Evolutionary conservation across 495 filamentous ascomycete species (phyloP), one percentile per base, ranked within the genome.

Genomic region (Penicillium dipodomyicola): DNA sequence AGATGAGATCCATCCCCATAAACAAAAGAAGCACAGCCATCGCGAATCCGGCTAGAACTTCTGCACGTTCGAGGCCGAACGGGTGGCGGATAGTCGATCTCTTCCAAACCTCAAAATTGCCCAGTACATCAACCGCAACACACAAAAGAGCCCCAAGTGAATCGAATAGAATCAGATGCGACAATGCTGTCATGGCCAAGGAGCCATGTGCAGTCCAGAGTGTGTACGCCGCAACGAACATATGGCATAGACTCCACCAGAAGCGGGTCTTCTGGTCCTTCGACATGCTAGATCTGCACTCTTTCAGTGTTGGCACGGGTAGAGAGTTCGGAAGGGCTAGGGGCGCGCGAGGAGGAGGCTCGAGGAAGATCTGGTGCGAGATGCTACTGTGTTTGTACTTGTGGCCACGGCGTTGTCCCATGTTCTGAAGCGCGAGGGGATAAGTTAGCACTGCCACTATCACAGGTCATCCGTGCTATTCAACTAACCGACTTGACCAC

Each of bases 311-410:
- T 4, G 94, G 94, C n/a, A 96, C 86, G 12, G 93, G 94, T 0
- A 98, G 82, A 15, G 92, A 93, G 49, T 93, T 90, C n/a, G 94
- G 94, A 0, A 98, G 81, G 12, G 89, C 87, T 23, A 97, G 82
- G 1, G 94, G 94, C 2, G 92, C 88, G 35, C 92, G 82, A 4
- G 87, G 88, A 2, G 90, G 85, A n/a, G 94, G 94, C 68, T 96
- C 91, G 63, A 95, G 88, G 77, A 98, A 96, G 68, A 98, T 92
- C 70, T 96, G 91, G 69, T 97, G 93, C 20, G 90, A 96, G 49
- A 98, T 90, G 65, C 89, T 94, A 68, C 89, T 93, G 77, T 97
- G 94, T 61, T 96, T 96, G 81, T 97, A 98, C 67, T 94, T 92
- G 77, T 98, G 94, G 29, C 94, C 94, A 52, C 92, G 87, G 54